A percentile compares a stretch with the other conserved stretches of the same genome.
phyloP scores from a whole-genome alignment of 1,284 basidiomycete species.

The Earliella scabrosa region DNA sequence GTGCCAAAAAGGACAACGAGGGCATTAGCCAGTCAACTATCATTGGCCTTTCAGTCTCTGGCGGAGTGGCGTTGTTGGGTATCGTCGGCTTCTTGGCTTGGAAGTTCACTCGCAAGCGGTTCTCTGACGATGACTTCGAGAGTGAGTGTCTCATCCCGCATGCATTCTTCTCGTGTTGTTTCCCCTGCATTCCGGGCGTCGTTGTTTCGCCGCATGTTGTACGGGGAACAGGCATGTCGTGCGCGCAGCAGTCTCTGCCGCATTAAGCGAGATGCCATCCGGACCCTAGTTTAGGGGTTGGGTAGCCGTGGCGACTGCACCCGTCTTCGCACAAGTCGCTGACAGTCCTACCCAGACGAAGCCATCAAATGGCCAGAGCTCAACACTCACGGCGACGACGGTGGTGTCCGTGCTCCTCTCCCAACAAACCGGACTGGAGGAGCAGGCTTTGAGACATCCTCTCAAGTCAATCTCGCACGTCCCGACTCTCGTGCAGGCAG shows the following conservation, averaged over 20 bases:
- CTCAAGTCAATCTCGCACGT: constrained; percentile 59
- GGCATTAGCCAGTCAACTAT: constrained; percentile 70
- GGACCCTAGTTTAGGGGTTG: constrained; percentile 18
- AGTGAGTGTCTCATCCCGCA: constrained; percentile 50
- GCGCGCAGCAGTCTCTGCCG: no score
- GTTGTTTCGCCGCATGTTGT: no score
- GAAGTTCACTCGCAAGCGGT: constrained; percentile 82
- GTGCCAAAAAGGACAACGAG: constrained; percentile 20
- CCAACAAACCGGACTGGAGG: constrained; percentile 66
- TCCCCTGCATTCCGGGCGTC: no score
- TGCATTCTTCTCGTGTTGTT: constrained; percentile 4
- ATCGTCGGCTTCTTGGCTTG: constrained; percentile 76
- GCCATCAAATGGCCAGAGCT: constrained; percentile 89
- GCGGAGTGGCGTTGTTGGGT: constrained; percentile 70
- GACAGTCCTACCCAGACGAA: constrained; percentile 51
- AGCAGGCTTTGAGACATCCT: constrained; percentile 65
- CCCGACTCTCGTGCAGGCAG: constrained; percentile 41
- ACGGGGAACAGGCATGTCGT: no score
- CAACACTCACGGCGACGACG: constrained; percentile 59
- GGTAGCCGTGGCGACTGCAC: neutral
- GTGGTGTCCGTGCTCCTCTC: constrained; percentile 46
- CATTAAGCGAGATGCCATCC: constrained; percentile 1
- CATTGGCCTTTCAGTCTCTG: constrained; percentile 77
- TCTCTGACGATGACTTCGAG: constrained; percentile 70
- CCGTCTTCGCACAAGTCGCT: neutral